These are phyloP conservation scores for Diaporthe humulicola DNA, from an alignment of 2,329 filamentous ascomycete species.

Conservation along the genomic window DNA sequence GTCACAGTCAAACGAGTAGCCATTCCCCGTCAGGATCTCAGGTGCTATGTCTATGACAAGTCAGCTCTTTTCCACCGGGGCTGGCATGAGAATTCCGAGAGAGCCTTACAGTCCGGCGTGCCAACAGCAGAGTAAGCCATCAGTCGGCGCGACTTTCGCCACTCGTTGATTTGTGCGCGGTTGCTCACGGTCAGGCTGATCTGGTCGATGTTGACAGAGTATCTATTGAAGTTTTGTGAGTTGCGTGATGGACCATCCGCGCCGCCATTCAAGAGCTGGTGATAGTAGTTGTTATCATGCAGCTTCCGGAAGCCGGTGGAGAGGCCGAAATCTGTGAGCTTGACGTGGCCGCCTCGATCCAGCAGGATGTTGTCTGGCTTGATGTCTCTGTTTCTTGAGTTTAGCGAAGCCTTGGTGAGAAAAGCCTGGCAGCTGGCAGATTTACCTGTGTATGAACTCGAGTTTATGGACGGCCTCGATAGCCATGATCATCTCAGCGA, in stretches of 20 bases:
- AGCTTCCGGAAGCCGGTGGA: conserved; percentile 85
- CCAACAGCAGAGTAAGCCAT: conserved; percentile 87
- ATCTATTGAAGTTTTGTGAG: conserved; percentile 69
- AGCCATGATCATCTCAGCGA: conserved; percentile 84
- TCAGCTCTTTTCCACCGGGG: neutral
- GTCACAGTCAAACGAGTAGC: conserved; percentile 83
- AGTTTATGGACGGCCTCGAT: conserved; percentile 86
- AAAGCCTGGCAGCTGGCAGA: too few relatives aligned
- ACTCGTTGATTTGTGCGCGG: conserved; percentile 83
- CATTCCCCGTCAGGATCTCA: conserved; percentile 82
- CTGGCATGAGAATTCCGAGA: neutral
- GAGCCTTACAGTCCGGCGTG: conserved; percentile 72
- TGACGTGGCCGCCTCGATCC: conserved; percentile 83
- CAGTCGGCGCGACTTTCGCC: conserved; percentile 82
- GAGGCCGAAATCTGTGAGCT: conserved; percentile 84
- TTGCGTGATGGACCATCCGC: conserved; percentile 31
- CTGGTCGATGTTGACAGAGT: conserved; percentile 82
- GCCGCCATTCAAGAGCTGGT: conserved; percentile 73
- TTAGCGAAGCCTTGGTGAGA: neutral
- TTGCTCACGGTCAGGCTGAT: conserved; percentile 85
- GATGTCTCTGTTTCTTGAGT: conserved; percentile 69
- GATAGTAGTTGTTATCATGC: conserved; percentile 83
- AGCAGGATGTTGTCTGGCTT: conserved; percentile 87
- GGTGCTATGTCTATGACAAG: conserved; percentile 70
- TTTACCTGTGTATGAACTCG: conserved; percentile 81